These are phyloP conservation scores for Pyrus pyrifolia DNA, from an alignment of 306 rosid genomes.

Conservation along the genomic window DNA sequence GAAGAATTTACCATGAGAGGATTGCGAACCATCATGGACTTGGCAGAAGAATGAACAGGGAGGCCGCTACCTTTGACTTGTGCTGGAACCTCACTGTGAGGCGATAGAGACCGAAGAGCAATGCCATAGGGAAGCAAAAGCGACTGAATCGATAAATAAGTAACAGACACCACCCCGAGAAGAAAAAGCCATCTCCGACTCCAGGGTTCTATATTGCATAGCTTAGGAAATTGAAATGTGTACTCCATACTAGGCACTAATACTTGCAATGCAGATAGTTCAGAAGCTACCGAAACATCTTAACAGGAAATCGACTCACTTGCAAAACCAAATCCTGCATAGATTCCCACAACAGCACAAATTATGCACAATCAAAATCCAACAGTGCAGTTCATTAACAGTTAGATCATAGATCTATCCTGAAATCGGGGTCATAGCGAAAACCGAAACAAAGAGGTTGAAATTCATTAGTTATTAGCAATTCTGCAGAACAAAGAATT, in stretches of 20 bases:
- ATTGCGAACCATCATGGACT: constrained; percentile 38
- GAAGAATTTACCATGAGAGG: constrained; percentile 35
- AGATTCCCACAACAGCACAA: constrained; percentile 16
- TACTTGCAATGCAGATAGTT: constrained; percentile 14
- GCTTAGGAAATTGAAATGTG: constrained; percentile 29
- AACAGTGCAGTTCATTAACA: not conserved
- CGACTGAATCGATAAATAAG: constrained; percentile 58
- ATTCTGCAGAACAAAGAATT: not conserved
- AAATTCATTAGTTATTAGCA: not conserved
- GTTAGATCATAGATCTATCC: not conserved
- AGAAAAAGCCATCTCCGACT: constrained; percentile 54
- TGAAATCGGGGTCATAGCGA: not conserved
- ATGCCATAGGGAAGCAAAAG: constrained; percentile 64
- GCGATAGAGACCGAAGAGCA: constrained; percentile 50
- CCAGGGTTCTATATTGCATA: constrained; percentile 30
- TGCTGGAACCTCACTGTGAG: constrained; percentile 12
- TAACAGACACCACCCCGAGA: constrained; percentile 54
- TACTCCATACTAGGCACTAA: constrained; percentile 19
- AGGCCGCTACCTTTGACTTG: constrained; percentile 8
- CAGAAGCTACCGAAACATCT: constrained; percentile 3
- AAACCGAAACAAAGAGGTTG: not conserved
- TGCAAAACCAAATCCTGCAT: constrained; percentile 16
- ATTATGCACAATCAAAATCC: not conserved
- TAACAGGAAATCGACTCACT: constrained; percentile 14
- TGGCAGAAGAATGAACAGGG: constrained; percentile 31